Evolutionary conservation across 2,329 filamentous ascomycete genomes (phyloP).

Genomic region (Pseudogymnoascus sp.): DNA sequence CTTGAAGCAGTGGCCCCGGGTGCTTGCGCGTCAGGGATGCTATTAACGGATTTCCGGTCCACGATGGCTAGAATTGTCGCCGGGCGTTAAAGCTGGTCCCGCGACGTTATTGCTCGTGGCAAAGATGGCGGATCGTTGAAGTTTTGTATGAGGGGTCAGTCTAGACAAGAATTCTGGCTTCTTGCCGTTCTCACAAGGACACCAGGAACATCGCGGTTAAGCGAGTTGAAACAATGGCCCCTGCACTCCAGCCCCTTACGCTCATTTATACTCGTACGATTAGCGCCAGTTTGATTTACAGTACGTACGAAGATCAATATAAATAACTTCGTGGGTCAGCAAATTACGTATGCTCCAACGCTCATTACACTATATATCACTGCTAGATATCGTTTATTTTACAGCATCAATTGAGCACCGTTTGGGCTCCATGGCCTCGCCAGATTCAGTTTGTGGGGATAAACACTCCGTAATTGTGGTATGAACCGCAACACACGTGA

Average conservation of each 20-base stretch:
- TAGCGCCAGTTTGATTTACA: conserved; percentile 4
- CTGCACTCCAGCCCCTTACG: conserved; percentile 4
- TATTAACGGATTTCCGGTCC: not conserved
- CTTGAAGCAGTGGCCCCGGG: not conserved
- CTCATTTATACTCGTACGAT: conserved; percentile 4
- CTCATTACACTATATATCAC: not conserved
- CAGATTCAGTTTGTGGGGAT: not conserved
- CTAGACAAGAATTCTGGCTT: conserved; percentile 3
- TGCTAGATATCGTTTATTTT: not conserved
- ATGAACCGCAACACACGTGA: not conserved
- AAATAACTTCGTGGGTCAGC: not conserved
- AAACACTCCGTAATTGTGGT: conserved; percentile 6
- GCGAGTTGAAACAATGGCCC: conserved; percentile 7
- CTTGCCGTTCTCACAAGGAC: conserved; percentile 5
- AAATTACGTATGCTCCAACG: not conserved
- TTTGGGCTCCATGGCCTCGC: not conserved
- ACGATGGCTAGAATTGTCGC: not conserved
- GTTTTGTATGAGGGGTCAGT: conserved; percentile 5
- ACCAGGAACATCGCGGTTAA: conserved; percentile 4
- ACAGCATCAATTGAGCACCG: not conserved
- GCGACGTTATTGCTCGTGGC: not conserved
- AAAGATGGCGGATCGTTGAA: not conserved
- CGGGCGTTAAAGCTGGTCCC: not conserved
- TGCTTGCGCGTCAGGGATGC: not conserved
- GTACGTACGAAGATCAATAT: conserved; percentile 7